A percentile compares a stretch with the other conserved stretches of the same genome.
phyloP scores from a whole-genome alignment of 331 rosid genomes.

The Malus hybrid region DNA sequence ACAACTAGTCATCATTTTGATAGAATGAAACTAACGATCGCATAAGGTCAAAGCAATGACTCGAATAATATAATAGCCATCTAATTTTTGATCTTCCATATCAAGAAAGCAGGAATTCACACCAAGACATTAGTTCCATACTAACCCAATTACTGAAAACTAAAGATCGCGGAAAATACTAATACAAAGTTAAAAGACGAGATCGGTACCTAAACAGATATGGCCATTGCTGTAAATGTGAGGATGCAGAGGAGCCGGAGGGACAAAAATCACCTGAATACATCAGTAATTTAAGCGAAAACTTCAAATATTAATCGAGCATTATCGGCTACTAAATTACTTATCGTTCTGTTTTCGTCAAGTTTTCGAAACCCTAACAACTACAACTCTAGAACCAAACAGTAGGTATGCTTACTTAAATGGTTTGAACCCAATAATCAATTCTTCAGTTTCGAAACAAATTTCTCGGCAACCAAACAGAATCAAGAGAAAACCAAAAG shows the following conservation, averaged over 20 bases:
- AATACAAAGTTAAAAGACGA: background rate
- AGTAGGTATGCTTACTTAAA: no score
- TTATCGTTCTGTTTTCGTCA: background rate
- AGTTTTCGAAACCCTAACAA: background rate
- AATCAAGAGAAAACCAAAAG: background rate
- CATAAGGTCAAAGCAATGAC: background rate
- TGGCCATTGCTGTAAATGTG: slow-evolving; percentile 98
- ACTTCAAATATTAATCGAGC: background rate
- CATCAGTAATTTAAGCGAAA: background rate
- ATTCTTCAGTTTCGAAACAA: background rate
- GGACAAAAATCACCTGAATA: slow-evolving; percentile 71
- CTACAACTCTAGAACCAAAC: background rate
- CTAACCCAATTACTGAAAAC: background rate
- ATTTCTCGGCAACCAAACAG: background rate
- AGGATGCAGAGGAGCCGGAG: slow-evolving; percentile 94
- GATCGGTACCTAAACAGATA: slow-evolving; percentile 77
- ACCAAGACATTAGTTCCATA: background rate
- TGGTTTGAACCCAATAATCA: background rate
- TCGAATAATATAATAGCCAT: background rate
- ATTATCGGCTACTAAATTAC: background rate
- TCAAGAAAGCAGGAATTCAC: background rate
- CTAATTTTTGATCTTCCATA: background rate
- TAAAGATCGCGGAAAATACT: no score
- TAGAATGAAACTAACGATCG: background rate
- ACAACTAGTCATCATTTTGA: background rate